Evolutionary conservation across 805 yeast species (phyloP), one percentile per base, ranked within the genome.

Genomic region (Saturnispora dispora): DNA sequence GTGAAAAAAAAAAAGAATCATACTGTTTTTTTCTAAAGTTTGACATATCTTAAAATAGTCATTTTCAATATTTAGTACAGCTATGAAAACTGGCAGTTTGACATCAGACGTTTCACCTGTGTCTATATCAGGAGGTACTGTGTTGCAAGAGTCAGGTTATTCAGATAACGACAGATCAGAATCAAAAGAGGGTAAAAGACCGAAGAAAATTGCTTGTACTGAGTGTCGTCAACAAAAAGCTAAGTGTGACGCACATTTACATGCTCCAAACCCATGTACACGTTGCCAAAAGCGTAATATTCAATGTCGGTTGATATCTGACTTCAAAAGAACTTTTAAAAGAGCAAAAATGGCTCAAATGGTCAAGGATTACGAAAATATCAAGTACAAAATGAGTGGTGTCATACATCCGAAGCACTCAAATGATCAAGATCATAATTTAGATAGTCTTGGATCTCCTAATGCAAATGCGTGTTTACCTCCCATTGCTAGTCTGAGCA

Each of bases 211-310:
- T 63, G 98, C 98, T 0, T 93, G 99, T 71, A 88, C 88, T 1
- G 96, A 91, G 61, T 93, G 99, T 64, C 78, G 98, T 13, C 98
- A 93, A 67, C 99, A 91, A 65, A 93, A 93, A 68, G 83, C 89
- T 35, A 79, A 82, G 60, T 90, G 97, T 69, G 96, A 90, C 68
- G 95, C 96, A 11, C 79, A 75, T 56, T 89, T 80, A 53, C 74
- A 72, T 47, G 78, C 81, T 32, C 96, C 96, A 0, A 72, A 72
- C 8, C 86, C 96, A 1, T 93, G 99, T 60, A 72, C 91, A 0
- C 73, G 96, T 54, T 93, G 99, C 65, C 62, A 70, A 9, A 85
- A 84, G 63, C 79, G 87, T 60, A 78, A 79, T 7, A 71, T 85
- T 3, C 71, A 71, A 17, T 91, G 99, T 64, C 77, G 82, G 25